Conservation (phyloP, 768 basidiomycete genomes). For the Calvatia gigantea region DNA sequence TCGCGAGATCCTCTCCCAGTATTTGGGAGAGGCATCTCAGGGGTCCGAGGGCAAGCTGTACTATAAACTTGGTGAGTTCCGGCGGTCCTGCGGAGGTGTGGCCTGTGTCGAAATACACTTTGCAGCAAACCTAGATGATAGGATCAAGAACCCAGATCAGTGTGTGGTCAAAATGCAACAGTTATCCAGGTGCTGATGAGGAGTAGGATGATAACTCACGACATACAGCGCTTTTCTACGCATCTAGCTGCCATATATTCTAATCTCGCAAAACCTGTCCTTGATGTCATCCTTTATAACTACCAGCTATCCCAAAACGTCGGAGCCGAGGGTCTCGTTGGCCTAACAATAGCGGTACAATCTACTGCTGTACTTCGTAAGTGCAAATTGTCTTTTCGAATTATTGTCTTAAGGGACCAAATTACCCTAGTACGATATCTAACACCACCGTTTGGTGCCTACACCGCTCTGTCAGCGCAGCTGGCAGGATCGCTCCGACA, state of each 20-base stretch:
- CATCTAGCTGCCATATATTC: conserved; percentile 92
- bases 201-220: conserved; percentile 87
- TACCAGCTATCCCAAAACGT: conserved; percentile 93
- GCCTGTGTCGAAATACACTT: neutral
- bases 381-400: conserved; percentile 25
- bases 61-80: conserved; percentile 79
- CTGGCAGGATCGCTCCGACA: conserved; percentile 88
- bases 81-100: neutral
- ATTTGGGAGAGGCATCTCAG: conserved; percentile 72
- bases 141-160: conserved; percentile 97
- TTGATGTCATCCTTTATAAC: conserved; percentile 94
- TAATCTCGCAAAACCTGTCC: conserved; percentile 89
- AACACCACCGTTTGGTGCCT: conserved; percentile 90
- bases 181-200: conserved; percentile 12
- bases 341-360: conserved; percentile 83
- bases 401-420: neutral
- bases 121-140: conserved; percentile 87
- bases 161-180: conserved; percentile 27
- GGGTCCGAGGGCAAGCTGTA: conserved; percentile 78
- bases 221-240: conserved; percentile 89
- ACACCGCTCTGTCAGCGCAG: conserved; percentile 84
- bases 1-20: conserved; percentile 74
- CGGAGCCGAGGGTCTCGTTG: conserved; percentile 86
- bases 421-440: conserved; percentile 68
- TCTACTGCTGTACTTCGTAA: conserved; percentile 75